These are phyloP conservation scores for Penicillium aurantiogriseum DNA, from an alignment of 2,329 filamentous ascomycete species.

Conservation along the genomic window DNA sequence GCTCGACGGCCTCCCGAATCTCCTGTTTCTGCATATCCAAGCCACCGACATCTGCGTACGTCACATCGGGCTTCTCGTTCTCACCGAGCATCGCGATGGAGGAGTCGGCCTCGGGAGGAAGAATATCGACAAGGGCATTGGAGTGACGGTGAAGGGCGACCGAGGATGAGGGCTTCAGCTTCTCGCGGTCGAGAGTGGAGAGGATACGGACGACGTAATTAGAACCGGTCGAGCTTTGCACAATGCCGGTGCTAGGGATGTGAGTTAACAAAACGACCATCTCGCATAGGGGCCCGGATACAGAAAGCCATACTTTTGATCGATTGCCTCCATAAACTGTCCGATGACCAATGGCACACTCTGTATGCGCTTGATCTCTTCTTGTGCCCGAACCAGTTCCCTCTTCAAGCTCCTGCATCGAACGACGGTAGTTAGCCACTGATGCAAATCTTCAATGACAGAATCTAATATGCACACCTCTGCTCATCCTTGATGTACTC, in stretches of 20 bases:
- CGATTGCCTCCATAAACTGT: constrained; percentile 99
- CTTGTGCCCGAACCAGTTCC: constrained; percentile 93
- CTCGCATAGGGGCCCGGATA: not conserved
- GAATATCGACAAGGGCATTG: constrained; percentile 95
- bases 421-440: constrained; percentile 11
- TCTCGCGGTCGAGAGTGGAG: constrained; percentile 95
- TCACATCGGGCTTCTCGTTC: constrained; percentile 97
- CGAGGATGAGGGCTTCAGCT: constrained; percentile 95
- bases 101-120: constrained; percentile 97
- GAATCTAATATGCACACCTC: constrained; percentile 53
- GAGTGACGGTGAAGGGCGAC: constrained; percentile 97
- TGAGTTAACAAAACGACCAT: constrained; percentile 9
- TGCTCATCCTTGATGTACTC: constrained; percentile 99
- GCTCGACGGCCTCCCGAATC: constrained; percentile 94
- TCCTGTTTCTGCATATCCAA: constrained; percentile 99
- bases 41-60: constrained; percentile 95
- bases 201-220: constrained; percentile 99
- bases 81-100: constrained; percentile 97
- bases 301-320: constrained; percentile 75
- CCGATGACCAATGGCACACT: constrained; percentile 97
- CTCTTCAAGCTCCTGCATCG: constrained; percentile 79
- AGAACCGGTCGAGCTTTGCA: constrained; percentile 95
- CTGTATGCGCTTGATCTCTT: constrained; percentile 99
- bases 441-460: not conserved
- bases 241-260: constrained; percentile 78